phyloP scores from a whole-genome alignment of 2,329 filamentous ascomycete genomes.

The Pseudomassariella vexata region DNA sequence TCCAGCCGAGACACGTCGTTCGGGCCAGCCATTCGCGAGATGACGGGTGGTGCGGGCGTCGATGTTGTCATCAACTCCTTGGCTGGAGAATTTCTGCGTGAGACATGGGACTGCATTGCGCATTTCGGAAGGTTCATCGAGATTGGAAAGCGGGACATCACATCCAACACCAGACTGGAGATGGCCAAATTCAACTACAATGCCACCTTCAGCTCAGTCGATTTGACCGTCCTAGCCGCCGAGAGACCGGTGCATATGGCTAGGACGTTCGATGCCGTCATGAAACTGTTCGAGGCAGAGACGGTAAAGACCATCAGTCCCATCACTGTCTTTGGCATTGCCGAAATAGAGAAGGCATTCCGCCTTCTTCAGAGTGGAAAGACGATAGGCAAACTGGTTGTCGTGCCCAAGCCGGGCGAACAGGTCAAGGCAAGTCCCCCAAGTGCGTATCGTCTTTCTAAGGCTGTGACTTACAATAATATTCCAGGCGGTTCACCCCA shows the following conservation, averaged over 20 bases:
- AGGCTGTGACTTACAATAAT: neutral
- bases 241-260: slow-evolving; percentile 19
- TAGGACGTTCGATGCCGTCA: slow-evolving; percentile 16
- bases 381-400: slow-evolving; percentile 34
- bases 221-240: slow-evolving; percentile 34
- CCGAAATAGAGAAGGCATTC: slow-evolving; percentile 32
- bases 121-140: slow-evolving; percentile 24
- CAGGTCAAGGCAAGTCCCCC: slow-evolving; percentile 30
- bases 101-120: slow-evolving; percentile 23
- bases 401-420: slow-evolving; percentile 32
- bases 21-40: slow-evolving; percentile 1
- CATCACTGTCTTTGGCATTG: slow-evolving; percentile 24
- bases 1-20: slow-evolving; percentile 5
- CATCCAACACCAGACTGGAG: slow-evolving; percentile 31
- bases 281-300: slow-evolving; percentile 17
- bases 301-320: slow-evolving; percentile 24
- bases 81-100: slow-evolving; percentile 18
- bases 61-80: slow-evolving; percentile 17
- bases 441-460: neutral
- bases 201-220: slow-evolving; percentile 38
- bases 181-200: slow-evolving; percentile 41
- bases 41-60: slow-evolving; percentile 3
- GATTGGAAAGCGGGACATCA: slow-evolving; percentile 18
- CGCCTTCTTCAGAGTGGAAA: slow-evolving; percentile 35
- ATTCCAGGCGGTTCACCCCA: slow-evolving; percentile 24